Evolutionary conservation across 164 flowering plant genomes (phyloP).

Genomic region (Magnolia kwangsiensis): DNA sequence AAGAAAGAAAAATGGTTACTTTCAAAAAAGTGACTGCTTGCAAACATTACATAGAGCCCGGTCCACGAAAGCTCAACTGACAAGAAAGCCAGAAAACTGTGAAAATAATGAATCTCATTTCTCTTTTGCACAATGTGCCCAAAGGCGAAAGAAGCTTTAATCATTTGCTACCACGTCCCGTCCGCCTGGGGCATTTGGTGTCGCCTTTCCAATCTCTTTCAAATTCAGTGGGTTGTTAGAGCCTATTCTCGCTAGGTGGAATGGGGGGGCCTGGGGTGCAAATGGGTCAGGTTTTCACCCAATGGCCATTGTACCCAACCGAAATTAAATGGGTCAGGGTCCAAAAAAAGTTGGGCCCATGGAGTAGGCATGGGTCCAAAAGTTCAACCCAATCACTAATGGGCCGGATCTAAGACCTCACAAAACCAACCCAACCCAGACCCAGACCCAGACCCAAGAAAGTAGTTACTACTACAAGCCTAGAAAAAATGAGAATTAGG

Average conservation of each 20-base stretch:
- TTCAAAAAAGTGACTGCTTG: constrained; percentile 8
- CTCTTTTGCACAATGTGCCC: neutral
- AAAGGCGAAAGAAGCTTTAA: neutral
- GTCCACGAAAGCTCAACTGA: constrained; percentile 5
- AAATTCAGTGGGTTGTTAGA: neutral
- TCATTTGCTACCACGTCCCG: neutral
- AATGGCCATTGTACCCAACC: too few relatives aligned
- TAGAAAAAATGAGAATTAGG: too few relatives aligned
- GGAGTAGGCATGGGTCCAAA: too few relatives aligned
- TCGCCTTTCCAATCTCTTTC: neutral
- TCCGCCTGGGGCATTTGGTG: neutral
- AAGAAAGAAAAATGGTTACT: neutral
- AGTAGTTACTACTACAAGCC: too few relatives aligned
- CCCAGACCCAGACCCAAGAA: too few relatives aligned
- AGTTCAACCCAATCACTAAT: too few relatives aligned
- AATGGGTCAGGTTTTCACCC: too few relatives aligned
- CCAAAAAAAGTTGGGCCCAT: too few relatives aligned
- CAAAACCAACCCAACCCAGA: too few relatives aligned
- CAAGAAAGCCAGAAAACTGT: neutral
- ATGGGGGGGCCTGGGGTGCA: too few relatives aligned
- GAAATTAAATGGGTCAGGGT: too few relatives aligned
- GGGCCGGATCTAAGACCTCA: too few relatives aligned
- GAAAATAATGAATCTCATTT: neutral
- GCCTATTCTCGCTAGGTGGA: neutral
- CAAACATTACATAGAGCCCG: constrained; percentile 12